A percentile compares a stretch with the other conserved stretches of the same genome.
Conservation (phyloP, 108 stramenopile species). For the Conticribra guillardii region DNA sequence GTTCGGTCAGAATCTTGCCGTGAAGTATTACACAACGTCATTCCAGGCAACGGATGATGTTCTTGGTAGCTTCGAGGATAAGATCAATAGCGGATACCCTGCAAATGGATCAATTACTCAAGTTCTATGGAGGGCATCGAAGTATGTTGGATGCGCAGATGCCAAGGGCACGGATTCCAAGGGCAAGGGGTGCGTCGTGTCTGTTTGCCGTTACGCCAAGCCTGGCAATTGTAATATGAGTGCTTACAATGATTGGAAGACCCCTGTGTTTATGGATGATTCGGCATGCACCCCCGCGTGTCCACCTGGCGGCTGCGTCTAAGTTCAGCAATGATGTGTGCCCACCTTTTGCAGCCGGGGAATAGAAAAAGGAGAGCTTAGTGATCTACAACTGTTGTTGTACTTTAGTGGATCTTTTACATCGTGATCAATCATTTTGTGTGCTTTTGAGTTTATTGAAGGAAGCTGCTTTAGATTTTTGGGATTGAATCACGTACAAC, state of each 20-base stretch:
- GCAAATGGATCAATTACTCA: conserved; percentile 27
- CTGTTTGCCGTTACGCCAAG: neutral
- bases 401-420: too few relatives aligned
- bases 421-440: too few relatives aligned
- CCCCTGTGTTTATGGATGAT: neutral
- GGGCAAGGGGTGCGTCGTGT: neutral
- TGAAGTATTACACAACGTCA: neutral
- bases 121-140: conserved; percentile 19
- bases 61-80: conserved; percentile 5
- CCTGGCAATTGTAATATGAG: neutral
- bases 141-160: conserved; percentile 34
- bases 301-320: neutral
- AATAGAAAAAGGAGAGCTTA: too few relatives aligned
- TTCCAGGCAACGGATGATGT: conserved; percentile 16
- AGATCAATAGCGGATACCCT: conserved; percentile 4
- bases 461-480: too few relatives aligned
- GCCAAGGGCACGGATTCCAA: conserved; percentile 1
- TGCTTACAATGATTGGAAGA: neutral
- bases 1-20: neutral
- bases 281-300: neutral
- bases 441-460: too few relatives aligned
- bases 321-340: too few relatives aligned
- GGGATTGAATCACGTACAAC: too few relatives aligned
- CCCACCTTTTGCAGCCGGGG: too few relatives aligned
- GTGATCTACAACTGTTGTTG: too few relatives aligned